Base-by-base conservation (phyloP, 768 basidiomycete genomes). In the Tephrocybe sp. region DNA sequence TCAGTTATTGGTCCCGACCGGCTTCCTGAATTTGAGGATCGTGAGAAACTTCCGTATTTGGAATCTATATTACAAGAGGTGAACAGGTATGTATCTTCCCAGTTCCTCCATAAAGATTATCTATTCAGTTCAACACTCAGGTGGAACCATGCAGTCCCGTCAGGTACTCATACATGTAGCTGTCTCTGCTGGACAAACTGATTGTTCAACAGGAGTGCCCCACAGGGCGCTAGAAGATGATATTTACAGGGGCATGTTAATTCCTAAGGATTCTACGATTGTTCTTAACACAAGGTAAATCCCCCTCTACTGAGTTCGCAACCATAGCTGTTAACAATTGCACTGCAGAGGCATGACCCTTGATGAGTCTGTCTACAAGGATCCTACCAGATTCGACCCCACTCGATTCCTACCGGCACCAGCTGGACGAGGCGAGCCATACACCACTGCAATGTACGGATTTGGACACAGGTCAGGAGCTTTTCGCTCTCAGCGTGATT, bases 371-470 rank as follows among this genome's bases (percentile, higher is more conserved):
- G 60, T 67, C 2, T 80, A 74, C 50, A 55, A 67, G 4, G 60
- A 76, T 24, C 76, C 79, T 1, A 59, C 67, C 5, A 58, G 60
- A 8, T 81, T 77, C 57, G 55, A 58, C 0, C 79, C 77, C 3
- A 68, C 72, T 15, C 66, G 77, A n/a, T 79, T 68, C 47, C 55
- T 76, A 9, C 52, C 53, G 36, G 52, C n/a, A 32, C 59, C 53
- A 17, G 59, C 42, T 5, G 58, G 53, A 7, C 58, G 45, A 26
- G 59, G 40, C 11, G 61, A 53, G 28, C 55, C 43, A 17, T 48
- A 39, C 38, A 46, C 43, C 11, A 45, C 1, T 41, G 56, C 21
- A 24, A 23, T 53, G 1, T 68, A 64, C 37, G 67, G 67, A 11
- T 66, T 61, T 37, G 54, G 55, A 20, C 39, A 49, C 26, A 48